Conservation (phyloP, 1,284 basidiomycete species). For the Rhodotorula sp. region DNA sequence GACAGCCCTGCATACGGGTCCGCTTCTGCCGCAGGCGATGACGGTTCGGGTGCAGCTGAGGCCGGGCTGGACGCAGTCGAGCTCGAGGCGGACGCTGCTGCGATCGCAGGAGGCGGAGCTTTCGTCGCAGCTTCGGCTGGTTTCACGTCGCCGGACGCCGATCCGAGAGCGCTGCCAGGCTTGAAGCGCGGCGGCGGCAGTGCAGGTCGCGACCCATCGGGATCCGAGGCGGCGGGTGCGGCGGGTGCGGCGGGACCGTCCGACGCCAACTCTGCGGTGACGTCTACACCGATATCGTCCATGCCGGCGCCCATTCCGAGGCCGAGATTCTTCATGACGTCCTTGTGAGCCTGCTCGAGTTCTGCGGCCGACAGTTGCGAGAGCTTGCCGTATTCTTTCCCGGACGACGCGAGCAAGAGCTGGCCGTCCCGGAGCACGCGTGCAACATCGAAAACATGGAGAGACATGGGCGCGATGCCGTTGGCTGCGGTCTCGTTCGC, state of each 20-base stretch:
- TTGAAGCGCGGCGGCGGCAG: background rate
- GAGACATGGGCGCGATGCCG: constrained; percentile 32
- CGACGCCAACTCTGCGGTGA: constrained; percentile 47
- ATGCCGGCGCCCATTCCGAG: constrained; percentile 48
- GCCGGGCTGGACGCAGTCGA: background rate
- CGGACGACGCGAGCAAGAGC: constrained; percentile 50
- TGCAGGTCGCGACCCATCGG: background rate
- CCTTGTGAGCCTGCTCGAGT: constrained; percentile 50
- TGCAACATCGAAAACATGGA: constrained; percentile 47
- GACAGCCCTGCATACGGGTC: constrained; percentile 48
- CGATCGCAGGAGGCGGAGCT: background rate
- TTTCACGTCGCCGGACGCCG: too few species aligned
- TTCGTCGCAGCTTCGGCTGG: background rate
- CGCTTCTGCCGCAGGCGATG: constrained; percentile 11
- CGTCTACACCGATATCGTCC: constrained; percentile 51
- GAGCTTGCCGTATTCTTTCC: constrained; percentile 50
- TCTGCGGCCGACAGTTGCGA: constrained; percentile 47
- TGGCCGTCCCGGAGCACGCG: constrained; percentile 49
- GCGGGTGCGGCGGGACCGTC: constrained; percentile 3
- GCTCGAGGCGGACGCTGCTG: background rate
- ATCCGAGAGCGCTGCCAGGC: background rate
- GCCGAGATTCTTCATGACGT: constrained; percentile 46
- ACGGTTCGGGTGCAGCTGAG: constrained; percentile 1
- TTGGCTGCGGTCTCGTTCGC: background rate
- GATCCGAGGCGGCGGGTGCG: background rate